Evolutionary conservation across 129 eudicot species (phyloP).

Genomic region (Pulicaria dysenterica): DNA sequence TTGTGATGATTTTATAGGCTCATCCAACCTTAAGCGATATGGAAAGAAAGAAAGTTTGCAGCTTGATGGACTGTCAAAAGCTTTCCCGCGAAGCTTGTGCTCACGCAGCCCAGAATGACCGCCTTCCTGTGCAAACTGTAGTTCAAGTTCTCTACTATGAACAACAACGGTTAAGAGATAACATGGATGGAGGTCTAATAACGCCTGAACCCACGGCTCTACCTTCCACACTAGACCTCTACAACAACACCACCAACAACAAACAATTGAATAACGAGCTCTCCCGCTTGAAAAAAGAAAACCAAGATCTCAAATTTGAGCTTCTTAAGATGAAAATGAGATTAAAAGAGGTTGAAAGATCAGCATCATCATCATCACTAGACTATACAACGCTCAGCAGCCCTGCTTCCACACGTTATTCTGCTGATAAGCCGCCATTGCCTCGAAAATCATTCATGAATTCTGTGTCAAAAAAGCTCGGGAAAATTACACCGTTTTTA

Average conservation of each 20-base stretch:
- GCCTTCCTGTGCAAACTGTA: conserved; percentile 89
- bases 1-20: conserved; percentile 49
- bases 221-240: conserved; percentile 26
- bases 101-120: conserved; percentile 93
- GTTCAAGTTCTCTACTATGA: conserved; percentile 96
- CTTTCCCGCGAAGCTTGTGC: conserved; percentile 95
- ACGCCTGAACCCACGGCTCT: conserved; percentile 37
- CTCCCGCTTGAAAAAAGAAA: conserved; percentile 55
- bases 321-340: conserved; percentile 66
- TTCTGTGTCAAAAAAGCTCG: conserved; percentile 71
- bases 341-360: conserved; percentile 58
- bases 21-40: conserved; percentile 77
- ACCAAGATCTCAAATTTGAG: conserved; percentile 87
- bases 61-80: conserved; percentile 94
- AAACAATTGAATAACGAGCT: conserved; percentile 47
- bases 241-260: conserved; percentile 25
- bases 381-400: conserved; percentile 44
- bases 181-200: conserved; percentile 42
- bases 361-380: conserved; percentile 14
- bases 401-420: conserved; percentile 31
- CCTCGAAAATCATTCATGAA: conserved; percentile 74
- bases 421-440: conserved; percentile 67
- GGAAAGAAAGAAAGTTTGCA: conserved; percentile 84
- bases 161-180: conserved; percentile 79
- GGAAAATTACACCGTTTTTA: conserved; percentile 45